Percentiles rank a stretch among this genome's conserved stretches.
Evolutionary conservation across 2,329 filamentous ascomycete genomes (phyloP).

Genomic region (Cryoendolithus antarcticus): DNA sequence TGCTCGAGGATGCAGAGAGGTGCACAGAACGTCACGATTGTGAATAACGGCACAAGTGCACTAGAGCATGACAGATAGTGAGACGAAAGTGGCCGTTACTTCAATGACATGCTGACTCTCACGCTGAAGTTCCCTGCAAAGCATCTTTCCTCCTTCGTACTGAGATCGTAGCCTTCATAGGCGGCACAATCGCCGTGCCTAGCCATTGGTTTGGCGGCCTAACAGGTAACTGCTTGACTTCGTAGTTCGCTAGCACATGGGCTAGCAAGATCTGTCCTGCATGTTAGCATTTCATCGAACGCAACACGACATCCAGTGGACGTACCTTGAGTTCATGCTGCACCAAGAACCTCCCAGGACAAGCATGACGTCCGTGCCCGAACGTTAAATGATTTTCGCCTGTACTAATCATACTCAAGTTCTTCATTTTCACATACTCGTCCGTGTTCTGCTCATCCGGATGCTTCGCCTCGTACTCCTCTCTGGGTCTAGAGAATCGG

Average conservation of each 20-base stretch:
- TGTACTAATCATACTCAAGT: constrained; percentile 15
- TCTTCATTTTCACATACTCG: constrained; percentile 12
- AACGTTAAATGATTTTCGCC: constrained; percentile 20
- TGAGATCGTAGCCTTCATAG: constrained; percentile 8
- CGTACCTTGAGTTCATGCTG: constrained; percentile 19
- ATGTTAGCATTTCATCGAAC: not conserved
- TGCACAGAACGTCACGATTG: no score
- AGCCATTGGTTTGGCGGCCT: constrained; percentile 16
- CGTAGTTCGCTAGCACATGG: constrained; percentile 26
- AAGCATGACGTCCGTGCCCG: constrained; percentile 21
- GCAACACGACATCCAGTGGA: no score
- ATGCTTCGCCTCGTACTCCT: constrained; percentile 10
- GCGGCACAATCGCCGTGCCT: constrained; percentile 10
- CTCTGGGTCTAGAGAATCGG: constrained; percentile 16
- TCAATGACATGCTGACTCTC: no score
- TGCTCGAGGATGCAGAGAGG: no score
- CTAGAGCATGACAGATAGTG: no score
- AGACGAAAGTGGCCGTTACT: no score
- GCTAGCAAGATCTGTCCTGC: constrained; percentile 24
- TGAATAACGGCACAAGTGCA: no score
- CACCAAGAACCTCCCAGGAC: constrained; percentile 28
- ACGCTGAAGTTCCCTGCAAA: not conserved
- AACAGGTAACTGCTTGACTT: constrained; percentile 19
- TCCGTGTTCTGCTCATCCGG: constrained; percentile 6
- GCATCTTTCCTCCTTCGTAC: constrained; percentile 2